These are phyloP conservation scores for Lactarius psammicola DNA, from an alignment of 768 basidiomycete genomes.

Conservation along the genomic window DNA sequence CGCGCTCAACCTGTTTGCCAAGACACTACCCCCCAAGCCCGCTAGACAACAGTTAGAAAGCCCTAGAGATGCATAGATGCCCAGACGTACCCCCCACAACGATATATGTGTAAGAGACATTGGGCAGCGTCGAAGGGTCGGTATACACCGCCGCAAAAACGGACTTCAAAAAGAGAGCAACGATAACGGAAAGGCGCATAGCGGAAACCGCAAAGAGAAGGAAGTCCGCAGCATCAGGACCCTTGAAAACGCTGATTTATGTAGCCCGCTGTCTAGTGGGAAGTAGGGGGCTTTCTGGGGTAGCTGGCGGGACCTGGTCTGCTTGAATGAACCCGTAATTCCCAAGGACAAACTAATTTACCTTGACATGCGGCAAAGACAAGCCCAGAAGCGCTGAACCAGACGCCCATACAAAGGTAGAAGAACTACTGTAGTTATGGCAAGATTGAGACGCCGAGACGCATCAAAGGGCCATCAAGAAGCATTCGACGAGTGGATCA, in stretches of 20 bases:
- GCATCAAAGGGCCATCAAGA: not conserved
- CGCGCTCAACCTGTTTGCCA: constrained; percentile 27
- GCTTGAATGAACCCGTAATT: not conserved
- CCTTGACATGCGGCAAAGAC: not conserved
- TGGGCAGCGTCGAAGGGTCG: not conserved
- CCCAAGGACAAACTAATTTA: not conserved
- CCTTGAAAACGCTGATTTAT: not conserved
- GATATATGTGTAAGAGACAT: constrained; percentile 7
- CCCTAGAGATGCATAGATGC: not conserved
- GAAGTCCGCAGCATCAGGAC: not conserved
- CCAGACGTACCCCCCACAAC: constrained; percentile 16
- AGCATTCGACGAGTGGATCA: not conserved
- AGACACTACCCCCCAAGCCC: constrained; percentile 27
- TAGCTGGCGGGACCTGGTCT: not conserved
- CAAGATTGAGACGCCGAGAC: not conserved
- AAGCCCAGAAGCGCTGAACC: not conserved
- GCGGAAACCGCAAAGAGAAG: not conserved
- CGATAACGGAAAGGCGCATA: not conserved
- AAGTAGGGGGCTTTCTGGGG: not conserved
- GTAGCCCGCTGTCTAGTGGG: not conserved
- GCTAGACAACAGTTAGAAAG: constrained; percentile 2
- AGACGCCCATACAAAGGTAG: not conserved
- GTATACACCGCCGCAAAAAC: not conserved
- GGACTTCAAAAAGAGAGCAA: not conserved
- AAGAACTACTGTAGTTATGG: not conserved